Evolutionary conservation across 495 filamentous ascomycete genomes (phyloP).

Genomic region (Aspergillus heteromorphus): DNA sequence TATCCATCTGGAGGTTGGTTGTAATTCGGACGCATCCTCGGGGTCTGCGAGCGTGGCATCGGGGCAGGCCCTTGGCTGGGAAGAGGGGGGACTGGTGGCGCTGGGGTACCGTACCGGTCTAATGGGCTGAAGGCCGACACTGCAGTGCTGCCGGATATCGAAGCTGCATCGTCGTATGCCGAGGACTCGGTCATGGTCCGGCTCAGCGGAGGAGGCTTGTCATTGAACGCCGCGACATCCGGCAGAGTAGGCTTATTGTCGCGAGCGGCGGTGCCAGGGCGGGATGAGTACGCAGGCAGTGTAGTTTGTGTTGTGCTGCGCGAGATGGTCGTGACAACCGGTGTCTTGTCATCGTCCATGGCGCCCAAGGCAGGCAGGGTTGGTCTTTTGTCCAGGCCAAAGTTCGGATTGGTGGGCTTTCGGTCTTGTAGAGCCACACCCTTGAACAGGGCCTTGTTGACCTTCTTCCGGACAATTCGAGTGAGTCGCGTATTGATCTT

Average conservation of each 20-base stretch:
- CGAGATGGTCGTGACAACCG: slow-evolving; percentile 53
- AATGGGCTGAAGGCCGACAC: slow-evolving; percentile 53
- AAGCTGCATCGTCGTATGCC: slow-evolving; percentile 36
- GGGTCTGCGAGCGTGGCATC: slow-evolving; percentile 10
- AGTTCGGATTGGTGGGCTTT: slow-evolving; percentile 47
- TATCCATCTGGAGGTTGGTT: neutral
- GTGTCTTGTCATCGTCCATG: slow-evolving; percentile 49
- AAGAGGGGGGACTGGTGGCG: slow-evolving; percentile 24
- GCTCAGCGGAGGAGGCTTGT: slow-evolving; percentile 26
- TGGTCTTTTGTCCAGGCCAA: slow-evolving; percentile 52
- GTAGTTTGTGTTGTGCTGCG: slow-evolving; percentile 65
- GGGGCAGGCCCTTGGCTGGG: slow-evolving; percentile 18
- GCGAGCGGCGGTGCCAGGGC: slow-evolving; percentile 40
- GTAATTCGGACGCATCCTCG: neutral
- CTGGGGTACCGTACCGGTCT: slow-evolving; percentile 23
- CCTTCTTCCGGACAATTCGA: slow-evolving; percentile 72
- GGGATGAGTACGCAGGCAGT: slow-evolving; percentile 55
- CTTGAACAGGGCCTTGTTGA: slow-evolving; percentile 78
- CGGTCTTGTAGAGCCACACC: slow-evolving; percentile 58
- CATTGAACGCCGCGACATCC: slow-evolving; percentile 22
- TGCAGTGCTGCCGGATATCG: slow-evolving; percentile 53
- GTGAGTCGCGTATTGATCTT: slow-evolving; percentile 80
- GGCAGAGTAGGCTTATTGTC: slow-evolving; percentile 37
- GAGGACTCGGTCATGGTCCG: slow-evolving; percentile 42
- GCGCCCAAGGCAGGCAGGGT: slow-evolving; percentile 58